Evolutionary conservation across 176 grass and related monocot genomes (phyloP).

Genomic region (Alopecurus myosuroides): DNA sequence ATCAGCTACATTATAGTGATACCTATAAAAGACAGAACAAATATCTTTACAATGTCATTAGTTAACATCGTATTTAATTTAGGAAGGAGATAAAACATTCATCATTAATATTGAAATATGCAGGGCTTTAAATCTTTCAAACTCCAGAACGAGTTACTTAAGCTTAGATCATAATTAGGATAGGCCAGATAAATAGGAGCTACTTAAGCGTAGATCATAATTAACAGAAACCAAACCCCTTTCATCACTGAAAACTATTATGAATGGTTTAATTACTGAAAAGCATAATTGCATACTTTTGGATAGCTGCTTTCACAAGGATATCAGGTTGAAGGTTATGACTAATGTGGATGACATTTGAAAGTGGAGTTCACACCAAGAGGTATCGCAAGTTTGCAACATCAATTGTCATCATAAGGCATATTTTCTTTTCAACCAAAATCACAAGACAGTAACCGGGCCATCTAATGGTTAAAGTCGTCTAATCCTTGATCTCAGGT

Average conservation of each 20-base stretch:
- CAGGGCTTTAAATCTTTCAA: background rate
- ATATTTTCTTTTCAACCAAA: background rate
- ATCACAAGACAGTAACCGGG: background rate
- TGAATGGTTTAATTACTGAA: background rate
- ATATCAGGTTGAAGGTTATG: background rate
- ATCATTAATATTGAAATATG: background rate
- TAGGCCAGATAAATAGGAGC: background rate
- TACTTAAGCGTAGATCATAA: background rate
- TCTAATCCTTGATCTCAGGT: background rate
- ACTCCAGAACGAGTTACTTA: background rate
- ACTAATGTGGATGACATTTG: background rate
- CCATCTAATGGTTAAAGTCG: background rate
- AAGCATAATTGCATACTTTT: background rate
- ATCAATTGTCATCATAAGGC: background rate
- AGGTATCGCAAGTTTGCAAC: background rate
- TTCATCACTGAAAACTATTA: background rate
- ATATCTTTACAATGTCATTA: constrained; percentile 2
- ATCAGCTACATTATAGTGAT: constrained; percentile 80
- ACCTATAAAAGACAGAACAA: constrained; percentile 39
- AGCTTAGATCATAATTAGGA: background rate
- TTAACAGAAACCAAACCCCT: background rate
- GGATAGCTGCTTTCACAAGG: background rate
- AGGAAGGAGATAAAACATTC: background rate
- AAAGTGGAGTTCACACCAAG: background rate
- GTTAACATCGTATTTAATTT: background rate